A percentile compares a stretch with the other conserved stretches of the same genome.
phyloP scores from a whole-genome alignment of 1,284 basidiomycete genomes.

The Cerioporus squamosus region DNA sequence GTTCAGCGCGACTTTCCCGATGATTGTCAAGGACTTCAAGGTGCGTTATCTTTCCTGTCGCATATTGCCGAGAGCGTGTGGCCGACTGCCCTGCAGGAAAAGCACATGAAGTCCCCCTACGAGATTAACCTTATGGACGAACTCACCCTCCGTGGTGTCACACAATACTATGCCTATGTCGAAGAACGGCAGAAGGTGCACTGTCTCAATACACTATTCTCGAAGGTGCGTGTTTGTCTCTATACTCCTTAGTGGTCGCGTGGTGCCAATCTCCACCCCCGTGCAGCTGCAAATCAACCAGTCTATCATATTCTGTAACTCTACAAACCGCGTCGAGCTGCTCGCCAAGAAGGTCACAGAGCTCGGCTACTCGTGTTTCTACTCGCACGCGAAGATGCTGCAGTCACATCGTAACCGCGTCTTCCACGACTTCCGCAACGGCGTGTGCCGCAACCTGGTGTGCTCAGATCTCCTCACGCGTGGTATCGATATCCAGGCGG shows the following conservation, averaged over 20 bases:
- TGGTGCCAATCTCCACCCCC: conserved; percentile 4
- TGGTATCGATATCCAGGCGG: conserved; percentile 99
- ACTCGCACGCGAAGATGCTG: conserved; percentile 99
- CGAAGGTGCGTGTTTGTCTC: conserved; percentile 63
- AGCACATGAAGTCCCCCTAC: conserved; percentile 96
- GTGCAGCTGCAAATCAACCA: conserved; percentile 98
- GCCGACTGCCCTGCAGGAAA: conserved; percentile 66
- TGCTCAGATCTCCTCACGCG: conserved; percentile 96
- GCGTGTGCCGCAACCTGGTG: conserved; percentile 97
- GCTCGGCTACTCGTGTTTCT: conserved; percentile 99
- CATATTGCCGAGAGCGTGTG: not conserved
- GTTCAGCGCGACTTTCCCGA: conserved; percentile 98
- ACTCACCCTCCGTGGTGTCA: conserved; percentile 97
- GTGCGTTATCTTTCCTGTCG: conserved; percentile 43
- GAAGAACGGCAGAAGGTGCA: conserved; percentile 99
- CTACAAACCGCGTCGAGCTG: conserved; percentile 98
- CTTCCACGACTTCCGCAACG: conserved; percentile 99
- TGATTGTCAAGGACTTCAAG: conserved; percentile 99
- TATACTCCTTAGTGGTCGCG: conserved; percentile 6
- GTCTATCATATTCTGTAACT: conserved; percentile 99
- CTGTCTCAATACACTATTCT: conserved; percentile 97
- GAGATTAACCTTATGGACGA: conserved; percentile 99
- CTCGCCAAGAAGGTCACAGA: conserved; percentile 99
- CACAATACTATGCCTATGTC: conserved; percentile 99
- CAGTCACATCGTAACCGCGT: conserved; percentile 98